Evolutionary conservation across 768 basidiomycete genomes (phyloP).

Genomic region (Tephrocybe rancida): DNA sequence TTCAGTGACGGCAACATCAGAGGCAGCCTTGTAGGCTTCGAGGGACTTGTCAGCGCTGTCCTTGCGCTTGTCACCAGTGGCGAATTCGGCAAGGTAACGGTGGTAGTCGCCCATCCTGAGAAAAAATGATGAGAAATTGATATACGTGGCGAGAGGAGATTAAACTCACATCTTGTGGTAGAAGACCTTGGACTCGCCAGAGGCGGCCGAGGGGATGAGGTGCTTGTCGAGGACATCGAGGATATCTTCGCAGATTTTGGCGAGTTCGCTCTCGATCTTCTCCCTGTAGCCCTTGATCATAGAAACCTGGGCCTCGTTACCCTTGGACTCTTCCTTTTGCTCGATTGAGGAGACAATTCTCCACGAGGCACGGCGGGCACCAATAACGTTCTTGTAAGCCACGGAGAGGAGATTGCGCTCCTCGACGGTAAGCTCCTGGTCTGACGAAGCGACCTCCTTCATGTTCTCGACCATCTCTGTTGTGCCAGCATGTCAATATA

Average conservation of each 20-base stretch:
- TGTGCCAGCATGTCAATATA: conserved; percentile 13
- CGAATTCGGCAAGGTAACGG: conserved; percentile 98
- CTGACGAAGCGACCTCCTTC: conserved; percentile 97
- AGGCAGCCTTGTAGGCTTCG: conserved; percentile 97
- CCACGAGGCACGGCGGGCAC: conserved; percentile 97
- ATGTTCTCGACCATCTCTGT: conserved; percentile 99
- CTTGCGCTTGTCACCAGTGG: conserved; percentile 96
- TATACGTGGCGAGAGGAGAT: not conserved
- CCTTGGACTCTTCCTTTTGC: conserved; percentile 99
- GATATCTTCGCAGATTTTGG: conserved; percentile 98
- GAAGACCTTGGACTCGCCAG: conserved; percentile 98
- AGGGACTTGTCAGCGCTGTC: conserved; percentile 97
- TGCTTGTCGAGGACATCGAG: conserved; percentile 97
- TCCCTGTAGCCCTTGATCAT: conserved; percentile 99
- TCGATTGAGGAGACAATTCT: conserved; percentile 98
- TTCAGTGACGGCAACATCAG: conserved; percentile 94
- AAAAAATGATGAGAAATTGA: conserved; percentile 20
- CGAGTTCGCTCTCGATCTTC: conserved; percentile 96
- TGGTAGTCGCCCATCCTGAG: conserved; percentile 98
- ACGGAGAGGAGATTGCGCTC: conserved; percentile 98
- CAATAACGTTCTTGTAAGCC: conserved; percentile 99
- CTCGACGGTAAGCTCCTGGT: conserved; percentile 98
- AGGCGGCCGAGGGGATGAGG: conserved; percentile 94
- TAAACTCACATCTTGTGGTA: conserved; percentile 95
- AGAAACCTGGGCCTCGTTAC: conserved; percentile 91